These are phyloP conservation scores for Eucalyptus pauciflora DNA, from an alignment of 345 rosid genomes.

Conservation along the genomic window DNA sequence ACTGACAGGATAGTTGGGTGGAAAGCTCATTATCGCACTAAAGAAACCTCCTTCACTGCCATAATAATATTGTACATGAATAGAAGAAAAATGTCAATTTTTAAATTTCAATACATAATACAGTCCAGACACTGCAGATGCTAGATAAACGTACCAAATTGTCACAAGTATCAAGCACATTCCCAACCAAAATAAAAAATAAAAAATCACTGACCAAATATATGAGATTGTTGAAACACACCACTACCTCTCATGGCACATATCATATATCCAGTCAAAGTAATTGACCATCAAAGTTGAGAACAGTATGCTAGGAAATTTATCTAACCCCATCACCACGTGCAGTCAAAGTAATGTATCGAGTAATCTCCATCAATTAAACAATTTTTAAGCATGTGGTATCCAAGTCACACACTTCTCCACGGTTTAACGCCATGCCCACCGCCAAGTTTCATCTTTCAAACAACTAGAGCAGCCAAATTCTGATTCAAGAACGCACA, in stretches of 20 bases:
- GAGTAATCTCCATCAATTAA: not conserved
- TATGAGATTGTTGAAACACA: not conserved
- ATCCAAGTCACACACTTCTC: not conserved
- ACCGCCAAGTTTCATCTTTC: not conserved
- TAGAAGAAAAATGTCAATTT: not conserved
- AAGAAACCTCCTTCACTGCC: conserved; percentile 96
- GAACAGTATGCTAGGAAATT: not conserved
- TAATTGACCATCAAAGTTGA: not conserved
- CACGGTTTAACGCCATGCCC: not conserved
- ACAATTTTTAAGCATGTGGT: not conserved
- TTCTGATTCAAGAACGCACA: not conserved
- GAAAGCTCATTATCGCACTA: conserved; percentile 90
- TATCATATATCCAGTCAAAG: not conserved
- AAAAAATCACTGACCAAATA: not conserved
- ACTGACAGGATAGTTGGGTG: conserved; percentile 81
- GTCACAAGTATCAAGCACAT: not conserved
- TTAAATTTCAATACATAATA: not conserved
- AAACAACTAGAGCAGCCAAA: not conserved
- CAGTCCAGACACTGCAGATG: not conserved
- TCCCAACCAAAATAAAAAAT: not conserved
- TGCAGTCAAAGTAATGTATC: not conserved
- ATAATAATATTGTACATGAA: not conserved
- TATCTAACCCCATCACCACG: not conserved
- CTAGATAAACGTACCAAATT: not conserved
- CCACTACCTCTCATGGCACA: not conserved